Evolutionary conservation across 176 grass and related monocot species (phyloP).

Genomic region (Bromus sterilis): DNA sequence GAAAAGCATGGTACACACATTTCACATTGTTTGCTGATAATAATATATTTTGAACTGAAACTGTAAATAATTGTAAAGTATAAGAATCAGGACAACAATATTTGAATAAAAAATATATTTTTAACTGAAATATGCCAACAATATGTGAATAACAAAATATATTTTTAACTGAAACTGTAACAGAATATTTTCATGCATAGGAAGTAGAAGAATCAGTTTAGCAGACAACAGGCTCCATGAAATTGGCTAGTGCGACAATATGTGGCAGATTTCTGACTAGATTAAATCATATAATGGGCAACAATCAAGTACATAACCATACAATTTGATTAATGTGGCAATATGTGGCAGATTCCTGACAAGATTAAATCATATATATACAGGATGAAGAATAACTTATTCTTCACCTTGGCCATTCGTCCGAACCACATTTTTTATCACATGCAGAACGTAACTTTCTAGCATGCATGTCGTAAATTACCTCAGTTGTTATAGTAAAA

Average conservation of each 20-base stretch:
- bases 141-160: too few relatives aligned
- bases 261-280: not conserved
- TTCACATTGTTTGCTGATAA: not conserved
- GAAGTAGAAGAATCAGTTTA: not conserved
- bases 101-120: not conserved
- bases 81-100: not conserved
- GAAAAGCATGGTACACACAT: not conserved
- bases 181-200: not conserved
- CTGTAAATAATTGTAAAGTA: not conserved
- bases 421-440: too few relatives aligned
- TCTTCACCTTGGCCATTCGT: not conserved
- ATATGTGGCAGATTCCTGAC: not conserved
- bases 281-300: not conserved
- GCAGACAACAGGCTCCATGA: not conserved
- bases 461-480: too few relatives aligned
- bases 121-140: too few relatives aligned
- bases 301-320: not conserved
- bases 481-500: too few relatives aligned
- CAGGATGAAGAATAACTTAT: too few relatives aligned
- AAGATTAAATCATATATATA: too few relatives aligned
- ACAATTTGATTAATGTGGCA: too few relatives aligned
- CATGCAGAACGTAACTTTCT: too few relatives aligned
- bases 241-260: not conserved
- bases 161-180: not conserved
- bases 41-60: not conserved